Evolutionary conservation across 176 grass and related monocot genomes (phyloP).

Genomic region (Microstegium vimineum): DNA sequence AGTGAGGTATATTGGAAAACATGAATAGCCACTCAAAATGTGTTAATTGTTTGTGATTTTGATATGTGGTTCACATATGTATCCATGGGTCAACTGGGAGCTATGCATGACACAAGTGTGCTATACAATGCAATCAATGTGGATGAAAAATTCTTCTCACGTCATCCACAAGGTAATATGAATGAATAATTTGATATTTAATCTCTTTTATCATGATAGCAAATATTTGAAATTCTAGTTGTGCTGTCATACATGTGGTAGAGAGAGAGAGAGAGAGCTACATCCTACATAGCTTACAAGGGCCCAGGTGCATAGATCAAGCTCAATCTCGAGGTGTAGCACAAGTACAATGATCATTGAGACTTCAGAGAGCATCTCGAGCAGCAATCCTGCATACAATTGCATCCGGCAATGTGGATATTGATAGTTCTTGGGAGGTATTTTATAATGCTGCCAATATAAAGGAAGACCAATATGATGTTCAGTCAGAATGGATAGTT

Average conservation of each 20-base stretch:
- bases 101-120: too few species aligned
- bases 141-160: too few species aligned
- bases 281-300: background rate
- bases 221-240: background rate
- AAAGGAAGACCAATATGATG: background rate
- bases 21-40: too few species aligned
- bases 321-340: background rate
- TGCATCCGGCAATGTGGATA: conserved; percentile 59
- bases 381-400: conserved; percentile 77
- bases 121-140: too few species aligned
- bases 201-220: too few species aligned
- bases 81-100: too few species aligned
- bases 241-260: background rate
- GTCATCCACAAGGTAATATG: too few species aligned
- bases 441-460: conserved; percentile 72
- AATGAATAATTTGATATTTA: too few species aligned
- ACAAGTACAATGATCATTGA: background rate
- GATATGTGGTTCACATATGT: too few species aligned
- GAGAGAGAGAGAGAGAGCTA: background rate
- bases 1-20: too few species aligned
- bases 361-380: conserved; percentile 57
- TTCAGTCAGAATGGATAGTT: background rate
- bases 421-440: conserved; percentile 71
- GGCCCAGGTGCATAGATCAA: background rate
- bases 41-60: too few species aligned